Conservation (phyloP, 345 rosid genomes). For the Diplotaxis tenuifolia region DNA sequence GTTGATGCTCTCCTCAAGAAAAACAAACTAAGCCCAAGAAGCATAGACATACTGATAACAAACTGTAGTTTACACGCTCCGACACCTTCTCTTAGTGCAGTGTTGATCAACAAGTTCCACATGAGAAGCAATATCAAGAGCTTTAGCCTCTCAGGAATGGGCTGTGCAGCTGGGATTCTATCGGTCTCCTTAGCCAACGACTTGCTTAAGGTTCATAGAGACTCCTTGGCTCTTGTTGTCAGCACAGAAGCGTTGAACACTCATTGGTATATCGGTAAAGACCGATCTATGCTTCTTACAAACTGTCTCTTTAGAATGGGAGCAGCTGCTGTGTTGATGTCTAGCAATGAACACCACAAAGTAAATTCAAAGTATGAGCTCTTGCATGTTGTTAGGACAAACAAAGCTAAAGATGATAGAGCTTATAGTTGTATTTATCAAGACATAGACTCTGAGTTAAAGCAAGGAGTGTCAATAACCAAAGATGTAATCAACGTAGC, state of each 20-base stretch:
- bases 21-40: constrained; percentile 40
- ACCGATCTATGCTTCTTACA: constrained; percentile 56
- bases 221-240: constrained; percentile 52
- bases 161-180: constrained; percentile 57
- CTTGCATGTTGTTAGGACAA: constrained; percentile 45
- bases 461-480: constrained; percentile 48
- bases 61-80: constrained; percentile 56
- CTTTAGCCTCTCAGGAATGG: constrained; percentile 72
- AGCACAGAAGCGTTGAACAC: constrained; percentile 51
- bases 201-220: constrained; percentile 48
- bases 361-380: constrained; percentile 50
- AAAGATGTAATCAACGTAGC: constrained; percentile 53
- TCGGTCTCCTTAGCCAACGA: constrained; percentile 57
- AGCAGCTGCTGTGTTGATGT: constrained; percentile 54
- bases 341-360: constrained; percentile 45
- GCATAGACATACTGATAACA: constrained; percentile 55
- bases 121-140: constrained; percentile 62
- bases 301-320: constrained; percentile 78
- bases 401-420: constrained; percentile 45
- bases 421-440: constrained; percentile 55
- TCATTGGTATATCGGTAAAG: constrained; percentile 54
- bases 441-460: constrained; percentile 50
- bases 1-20: constrained; percentile 46
- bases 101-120: constrained; percentile 51
- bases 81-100: constrained; percentile 58